Evolutionary conservation across 257 asterid species (phyloP).

Genomic region (Ophiorrhiza pumila): DNA sequence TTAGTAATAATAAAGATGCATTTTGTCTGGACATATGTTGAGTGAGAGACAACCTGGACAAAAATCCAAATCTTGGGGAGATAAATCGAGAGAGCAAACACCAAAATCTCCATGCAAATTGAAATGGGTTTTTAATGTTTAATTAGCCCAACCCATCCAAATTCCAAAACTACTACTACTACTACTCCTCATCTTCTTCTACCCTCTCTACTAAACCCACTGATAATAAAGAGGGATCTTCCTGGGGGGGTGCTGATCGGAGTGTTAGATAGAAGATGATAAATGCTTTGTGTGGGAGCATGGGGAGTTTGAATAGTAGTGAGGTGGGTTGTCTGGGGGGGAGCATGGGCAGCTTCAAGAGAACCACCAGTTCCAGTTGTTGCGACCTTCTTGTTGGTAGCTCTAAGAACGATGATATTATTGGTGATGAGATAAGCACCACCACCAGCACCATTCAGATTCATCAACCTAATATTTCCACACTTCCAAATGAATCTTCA

Average conservation of each 20-base stretch:
- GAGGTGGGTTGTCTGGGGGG: conserved; percentile 33
- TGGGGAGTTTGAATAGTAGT: conserved; percentile 31
- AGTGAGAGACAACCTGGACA: conserved; percentile 15
- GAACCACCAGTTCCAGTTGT: too few species aligned
- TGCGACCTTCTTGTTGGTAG: too few species aligned
- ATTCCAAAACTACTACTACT: not conserved
- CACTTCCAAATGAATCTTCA: too few species aligned
- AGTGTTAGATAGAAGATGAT: conserved; percentile 14
- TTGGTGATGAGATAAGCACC: too few species aligned
- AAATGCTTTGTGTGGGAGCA: conserved; percentile 27
- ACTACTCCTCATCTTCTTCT: too few species aligned
- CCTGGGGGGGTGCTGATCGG: too few species aligned
- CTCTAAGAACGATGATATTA: too few species aligned
- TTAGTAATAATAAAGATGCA: not conserved
- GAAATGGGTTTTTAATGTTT: too few species aligned
- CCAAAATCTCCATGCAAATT: conserved; percentile 6
- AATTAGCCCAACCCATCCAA: conserved; percentile 16
- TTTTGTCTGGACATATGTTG: conserved; percentile 24
- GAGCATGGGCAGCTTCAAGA: conserved; percentile 23
- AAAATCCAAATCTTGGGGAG: conserved; percentile 22
- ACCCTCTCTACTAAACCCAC: too few species aligned
- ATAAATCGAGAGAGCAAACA: conserved; percentile 33
- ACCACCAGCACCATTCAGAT: too few species aligned
- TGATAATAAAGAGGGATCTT: too few species aligned
- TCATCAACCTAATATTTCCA: too few species aligned